phyloP scores from a whole-genome alignment of 2,329 filamentous ascomycete species.

The Apiospora malaysiana region DNA sequence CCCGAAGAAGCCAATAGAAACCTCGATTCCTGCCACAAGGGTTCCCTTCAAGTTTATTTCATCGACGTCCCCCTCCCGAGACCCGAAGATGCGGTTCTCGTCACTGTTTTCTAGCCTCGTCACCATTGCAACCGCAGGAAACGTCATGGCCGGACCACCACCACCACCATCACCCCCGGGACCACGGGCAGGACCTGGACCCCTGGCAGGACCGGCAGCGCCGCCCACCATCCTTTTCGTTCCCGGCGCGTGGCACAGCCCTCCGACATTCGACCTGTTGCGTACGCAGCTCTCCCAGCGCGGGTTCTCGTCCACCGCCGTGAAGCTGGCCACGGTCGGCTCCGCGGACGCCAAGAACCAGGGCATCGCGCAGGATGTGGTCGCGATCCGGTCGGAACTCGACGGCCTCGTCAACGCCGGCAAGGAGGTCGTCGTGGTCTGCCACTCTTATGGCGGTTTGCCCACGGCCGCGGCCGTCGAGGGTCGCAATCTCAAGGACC shows the following conservation, averaged over 20 bases:
- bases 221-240: slow-evolving; percentile 39
- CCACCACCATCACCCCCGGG: too few species aligned
- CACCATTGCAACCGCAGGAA: too few species aligned
- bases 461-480: slow-evolving; percentile 44
- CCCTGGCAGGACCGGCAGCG: too few species aligned
- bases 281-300: slow-evolving; percentile 32
- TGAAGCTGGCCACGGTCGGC: slow-evolving; percentile 37
- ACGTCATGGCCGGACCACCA: too few species aligned
- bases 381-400: slow-evolving; percentile 37
- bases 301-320: slow-evolving; percentile 36
- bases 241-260: slow-evolving; percentile 43
- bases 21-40: too few species aligned
- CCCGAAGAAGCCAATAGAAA: too few species aligned
- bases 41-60: too few species aligned
- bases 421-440: slow-evolving; percentile 48
- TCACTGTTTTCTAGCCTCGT: too few species aligned
- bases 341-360: neutral
- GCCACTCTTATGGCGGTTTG: slow-evolving; percentile 51
- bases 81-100: too few species aligned
- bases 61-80: too few species aligned
- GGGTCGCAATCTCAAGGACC: slow-evolving; percentile 38
- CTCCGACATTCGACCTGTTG: slow-evolving; percentile 35
- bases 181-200: too few species aligned
- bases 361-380: slow-evolving; percentile 35
- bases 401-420: slow-evolving; percentile 36